Percentiles rank a stretch among this genome's conserved stretches.
Evolutionary conservation across 169 alveolate species (phyloP).

Genomic region (Sarcocystis neurona): DNA sequence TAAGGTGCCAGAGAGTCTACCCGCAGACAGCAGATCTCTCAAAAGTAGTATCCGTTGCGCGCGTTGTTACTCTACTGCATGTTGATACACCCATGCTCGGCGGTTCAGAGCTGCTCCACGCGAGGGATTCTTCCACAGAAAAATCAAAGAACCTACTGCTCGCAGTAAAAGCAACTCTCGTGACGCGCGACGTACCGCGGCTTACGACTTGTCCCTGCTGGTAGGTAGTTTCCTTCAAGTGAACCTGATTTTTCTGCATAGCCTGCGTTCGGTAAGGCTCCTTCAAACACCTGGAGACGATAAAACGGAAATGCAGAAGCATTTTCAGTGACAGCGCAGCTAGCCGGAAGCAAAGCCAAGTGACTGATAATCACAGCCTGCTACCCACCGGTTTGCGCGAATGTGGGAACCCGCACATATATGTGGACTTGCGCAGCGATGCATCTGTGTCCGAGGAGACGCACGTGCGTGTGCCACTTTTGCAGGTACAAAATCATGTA

Average conservation of each 20-base stretch:
- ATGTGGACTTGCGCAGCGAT: no score
- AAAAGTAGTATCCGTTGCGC: neutral
- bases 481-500: no score
- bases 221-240: slow-evolving; percentile 54
- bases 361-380: no score
- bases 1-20: neutral
- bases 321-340: no score
- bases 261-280: slow-evolving; percentile 62
- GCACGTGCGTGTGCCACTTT: no score
- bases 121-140: no score
- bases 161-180: neutral
- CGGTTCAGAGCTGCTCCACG: neutral
- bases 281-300: slow-evolving; percentile 55
- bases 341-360: no score
- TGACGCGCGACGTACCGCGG: slow-evolving; percentile 24
- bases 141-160: no score
- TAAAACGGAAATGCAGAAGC: neutral
- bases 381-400: no score
- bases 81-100: neutral
- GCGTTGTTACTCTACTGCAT: neutral
- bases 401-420: no score
- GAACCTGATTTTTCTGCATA: slow-evolving; percentile 54
- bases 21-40: neutral
- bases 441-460: no score
- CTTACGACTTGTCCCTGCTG: slow-evolving; percentile 56